These are phyloP conservation scores for Blastobotrys raffinosifermentans DNA, from an alignment of 1,139 yeast genomes.

Conservation along the genomic window DNA sequence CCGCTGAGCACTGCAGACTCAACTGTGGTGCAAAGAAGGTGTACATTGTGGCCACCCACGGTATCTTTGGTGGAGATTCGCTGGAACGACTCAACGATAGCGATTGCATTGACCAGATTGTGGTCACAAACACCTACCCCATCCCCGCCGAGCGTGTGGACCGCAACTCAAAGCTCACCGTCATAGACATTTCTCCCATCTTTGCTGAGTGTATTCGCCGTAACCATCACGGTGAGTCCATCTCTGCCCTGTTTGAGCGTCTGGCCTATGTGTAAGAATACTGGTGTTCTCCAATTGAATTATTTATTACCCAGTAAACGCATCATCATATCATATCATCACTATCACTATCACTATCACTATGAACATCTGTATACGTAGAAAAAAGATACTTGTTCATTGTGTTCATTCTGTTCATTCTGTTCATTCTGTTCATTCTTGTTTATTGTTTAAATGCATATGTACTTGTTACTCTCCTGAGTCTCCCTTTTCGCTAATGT, in stretches of 20 bases:
- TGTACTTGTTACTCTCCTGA: not conserved
- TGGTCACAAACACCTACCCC: slow-evolving; percentile 95
- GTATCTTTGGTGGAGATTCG: slow-evolving; percentile 83
- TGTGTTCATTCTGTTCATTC: not conserved
- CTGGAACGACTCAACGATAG: slow-evolving; percentile 72
- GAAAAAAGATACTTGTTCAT: not conserved
- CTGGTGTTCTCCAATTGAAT: not conserved
- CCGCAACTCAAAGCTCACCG: slow-evolving; percentile 60
- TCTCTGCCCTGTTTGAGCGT: slow-evolving; percentile 85
- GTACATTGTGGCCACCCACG: slow-evolving; percentile 92
- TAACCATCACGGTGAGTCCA: slow-evolving; percentile 96
- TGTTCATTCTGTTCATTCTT: slow-evolving; percentile 3
- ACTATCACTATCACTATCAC: too few relatives aligned
- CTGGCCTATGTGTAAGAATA: slow-evolving; percentile 35
- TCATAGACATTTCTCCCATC: slow-evolving; percentile 89
- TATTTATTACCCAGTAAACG: not conserved
- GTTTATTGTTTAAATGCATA: not conserved
- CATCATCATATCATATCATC: too few relatives aligned
- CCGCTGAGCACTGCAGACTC: slow-evolving; percentile 92
- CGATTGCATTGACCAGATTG: slow-evolving; percentile 77
- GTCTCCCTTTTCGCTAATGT: slow-evolving; percentile 19
- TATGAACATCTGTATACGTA: not conserved
- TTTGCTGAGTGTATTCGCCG: slow-evolving; percentile 98
- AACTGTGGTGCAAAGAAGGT: slow-evolving; percentile 94
- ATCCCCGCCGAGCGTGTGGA: slow-evolving; percentile 57